Evolutionary conservation across 2,329 filamentous ascomycete species (phyloP).

Genomic region (Trichoderma harzianum): DNA sequence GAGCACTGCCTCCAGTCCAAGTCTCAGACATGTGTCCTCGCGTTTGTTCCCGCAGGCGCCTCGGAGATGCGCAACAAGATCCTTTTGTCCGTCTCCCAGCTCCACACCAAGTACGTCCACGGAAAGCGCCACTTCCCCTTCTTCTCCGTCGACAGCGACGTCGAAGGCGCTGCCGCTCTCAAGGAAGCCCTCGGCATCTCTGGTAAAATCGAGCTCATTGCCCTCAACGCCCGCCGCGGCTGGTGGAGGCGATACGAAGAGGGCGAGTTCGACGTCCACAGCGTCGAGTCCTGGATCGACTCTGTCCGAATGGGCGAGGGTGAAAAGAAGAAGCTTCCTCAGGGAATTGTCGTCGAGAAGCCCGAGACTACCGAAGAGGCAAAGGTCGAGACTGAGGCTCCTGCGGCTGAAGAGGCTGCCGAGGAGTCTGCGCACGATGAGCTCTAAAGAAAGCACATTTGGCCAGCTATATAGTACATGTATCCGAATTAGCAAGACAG

Average conservation of each 20-base stretch:
- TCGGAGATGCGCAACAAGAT: constrained; percentile 54
- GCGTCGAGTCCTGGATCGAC: constrained; percentile 84
- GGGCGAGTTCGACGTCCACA: constrained; percentile 55
- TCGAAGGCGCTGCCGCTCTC: constrained; percentile 42
- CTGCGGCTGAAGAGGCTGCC: constrained; percentile 29
- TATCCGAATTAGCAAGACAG: constrained; percentile 2
- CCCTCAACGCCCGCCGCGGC: constrained; percentile 76
- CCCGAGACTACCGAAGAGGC: constrained; percentile 6
- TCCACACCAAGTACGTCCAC: constrained; percentile 71
- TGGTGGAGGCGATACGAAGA: constrained; percentile 79
- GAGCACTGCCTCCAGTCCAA: constrained; percentile 71
- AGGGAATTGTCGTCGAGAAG: constrained; percentile 49
- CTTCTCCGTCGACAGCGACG: constrained; percentile 63
- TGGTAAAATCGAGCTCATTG: constrained; percentile 67
- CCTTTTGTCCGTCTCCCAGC: constrained; percentile 63
- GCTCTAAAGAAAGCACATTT: constrained; percentile 35
- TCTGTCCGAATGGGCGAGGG: constrained; percentile 87
- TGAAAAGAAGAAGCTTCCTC: constrained; percentile 70
- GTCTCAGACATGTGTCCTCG: constrained; percentile 79
- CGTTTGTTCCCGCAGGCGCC: constrained; percentile 58
- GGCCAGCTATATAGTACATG: not conserved
- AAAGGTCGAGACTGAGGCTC: constrained; percentile 23
- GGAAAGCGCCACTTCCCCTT: constrained; percentile 75
- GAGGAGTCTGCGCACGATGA: constrained; percentile 45
- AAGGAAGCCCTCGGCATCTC: constrained; percentile 54